Base-by-base conservation (phyloP, 148 eudicot genomes). In the Cornus kousa region DNA sequence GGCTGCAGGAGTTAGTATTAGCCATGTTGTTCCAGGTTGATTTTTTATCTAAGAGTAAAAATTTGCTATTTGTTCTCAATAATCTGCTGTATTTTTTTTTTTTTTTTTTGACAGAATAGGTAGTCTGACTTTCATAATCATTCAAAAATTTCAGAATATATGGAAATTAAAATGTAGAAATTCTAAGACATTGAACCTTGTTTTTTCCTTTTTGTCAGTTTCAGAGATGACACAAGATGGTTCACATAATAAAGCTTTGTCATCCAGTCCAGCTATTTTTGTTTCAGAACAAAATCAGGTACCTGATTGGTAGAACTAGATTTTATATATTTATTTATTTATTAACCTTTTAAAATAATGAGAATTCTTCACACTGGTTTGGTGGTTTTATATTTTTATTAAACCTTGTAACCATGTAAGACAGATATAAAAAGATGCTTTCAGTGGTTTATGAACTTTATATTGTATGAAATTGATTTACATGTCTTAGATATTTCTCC, bases 11-110 rank as follows among this genome's bases (percentile, higher is more conserved):
- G 66, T 17, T 62, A 6, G 66, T 73, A 69, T 62, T 80, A 43
- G n/a, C 74, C 75, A 48, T 74, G 74, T 50, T 71, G 24, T 81
- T 55, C 74, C 75, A 77, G 87, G 88, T 86, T 59, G 53, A 19
- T 62, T 62, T 60, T 46, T 64, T 24, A 0, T 67, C 60, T 72
- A 24, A 43, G 7, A 46, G 19, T 57, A 33, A 43, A 40, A 40
- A 48, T 5, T 9, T 48, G 50, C 12, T 55, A 4, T 40, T 76
- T 43, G 9, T 76, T 20, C 43, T n/a, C 39, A n/a, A 2, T 50
- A 67, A 28, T 77, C 48, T 48, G 19, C 35, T 46, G 72, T 67
- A 28, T 28, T 28, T 28, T 28, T 28, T 28, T 28, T 28, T 28
- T 28, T 28, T 5, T 0, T 53, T 16, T 53, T 12, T 53, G 59